These are phyloP conservation scores for Thelonectria rubi DNA, from an alignment of 2,329 filamentous ascomycete species.

Conservation along the genomic window DNA sequence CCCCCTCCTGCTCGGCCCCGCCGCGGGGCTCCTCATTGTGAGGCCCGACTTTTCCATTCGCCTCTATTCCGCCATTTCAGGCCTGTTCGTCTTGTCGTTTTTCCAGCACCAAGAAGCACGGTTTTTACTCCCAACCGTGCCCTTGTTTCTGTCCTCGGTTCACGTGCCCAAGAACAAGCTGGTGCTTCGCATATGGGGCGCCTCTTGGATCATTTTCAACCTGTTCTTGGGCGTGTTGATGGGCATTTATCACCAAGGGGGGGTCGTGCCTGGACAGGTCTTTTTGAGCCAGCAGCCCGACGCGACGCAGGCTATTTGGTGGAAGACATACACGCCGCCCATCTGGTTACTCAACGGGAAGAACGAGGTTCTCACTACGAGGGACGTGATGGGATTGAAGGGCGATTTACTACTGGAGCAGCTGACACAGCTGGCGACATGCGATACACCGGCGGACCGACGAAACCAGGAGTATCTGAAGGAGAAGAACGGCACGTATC, in stretches of 20 bases:
- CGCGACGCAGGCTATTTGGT: slow-evolving; percentile 78
- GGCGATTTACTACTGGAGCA: slow-evolving; percentile 67
- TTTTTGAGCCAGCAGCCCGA: slow-evolving; percentile 76
- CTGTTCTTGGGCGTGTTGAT: slow-evolving; percentile 73
- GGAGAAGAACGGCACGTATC: slow-evolving; percentile 70
- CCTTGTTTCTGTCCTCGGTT: slow-evolving; percentile 79
- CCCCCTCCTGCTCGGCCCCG: slow-evolving; percentile 75
- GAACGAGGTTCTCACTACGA: slow-evolving; percentile 74
- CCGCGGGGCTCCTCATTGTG: slow-evolving; percentile 67
- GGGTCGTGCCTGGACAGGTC: slow-evolving; percentile 78
- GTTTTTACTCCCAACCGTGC: slow-evolving; percentile 79
- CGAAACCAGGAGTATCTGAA: slow-evolving; percentile 66
- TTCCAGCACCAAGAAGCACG: slow-evolving; percentile 85
- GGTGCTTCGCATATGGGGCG: slow-evolving; percentile 63
- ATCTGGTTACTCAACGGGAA: slow-evolving; percentile 82
- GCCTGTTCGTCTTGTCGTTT: slow-evolving; percentile 73
- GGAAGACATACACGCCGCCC: slow-evolving; percentile 86
- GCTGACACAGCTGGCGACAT: slow-evolving; percentile 68
- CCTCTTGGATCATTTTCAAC: slow-evolving; percentile 76
- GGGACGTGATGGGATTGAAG: slow-evolving; percentile 77
- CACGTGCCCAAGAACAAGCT: slow-evolving; percentile 67
- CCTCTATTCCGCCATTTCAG: slow-evolving; percentile 78
- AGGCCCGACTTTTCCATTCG: slow-evolving; percentile 67
- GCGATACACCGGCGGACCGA: slow-evolving; percentile 66
- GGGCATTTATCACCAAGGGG: slow-evolving; percentile 85